These are phyloP conservation scores for Apiosordaria backusii DNA, from an alignment of 495 filamentous ascomycete genomes.

Conservation along the genomic window DNA sequence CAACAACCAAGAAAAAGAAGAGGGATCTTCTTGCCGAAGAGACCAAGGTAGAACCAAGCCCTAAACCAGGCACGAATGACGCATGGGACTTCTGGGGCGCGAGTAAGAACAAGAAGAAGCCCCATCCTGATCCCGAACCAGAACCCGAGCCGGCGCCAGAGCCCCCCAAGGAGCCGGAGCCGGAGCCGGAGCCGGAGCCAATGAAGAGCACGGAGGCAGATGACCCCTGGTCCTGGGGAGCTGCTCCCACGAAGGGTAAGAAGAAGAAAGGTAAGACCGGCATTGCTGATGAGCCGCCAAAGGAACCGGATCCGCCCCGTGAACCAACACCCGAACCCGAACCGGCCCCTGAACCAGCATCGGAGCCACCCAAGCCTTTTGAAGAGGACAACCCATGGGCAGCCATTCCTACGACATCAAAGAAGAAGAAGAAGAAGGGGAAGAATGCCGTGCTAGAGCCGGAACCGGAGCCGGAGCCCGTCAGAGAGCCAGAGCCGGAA, in stretches of 20 bases:
- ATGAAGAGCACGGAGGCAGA: slow-evolving; percentile 1
- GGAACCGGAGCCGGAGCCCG: slow-evolving; percentile 17
- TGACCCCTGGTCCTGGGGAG: slow-evolving; percentile 4
- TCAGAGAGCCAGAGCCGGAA: slow-evolving; percentile 16
- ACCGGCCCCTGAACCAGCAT: slow-evolving; percentile 20
- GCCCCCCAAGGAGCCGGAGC: slow-evolving; percentile 7
- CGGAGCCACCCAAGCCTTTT: slow-evolving; percentile 19
- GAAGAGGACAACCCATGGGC: slow-evolving; percentile 25
- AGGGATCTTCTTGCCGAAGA: slow-evolving; percentile 11
- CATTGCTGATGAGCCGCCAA: slow-evolving; percentile 15
- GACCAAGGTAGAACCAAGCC: slow-evolving; percentile 12
- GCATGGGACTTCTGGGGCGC: slow-evolving; percentile 21
- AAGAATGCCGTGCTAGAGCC: slow-evolving; percentile 11
- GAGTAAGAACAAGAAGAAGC: slow-evolving; percentile 32
- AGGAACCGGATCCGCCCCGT: slow-evolving; percentile 23
- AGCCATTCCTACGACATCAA: slow-evolving; percentile 27
- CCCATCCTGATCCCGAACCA: slow-evolving; percentile 15
- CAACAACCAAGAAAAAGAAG: slow-evolving; percentile 15
- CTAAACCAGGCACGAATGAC: slow-evolving; percentile 18
- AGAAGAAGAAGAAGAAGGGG: slow-evolving; percentile 34
- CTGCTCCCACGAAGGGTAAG: slow-evolving; percentile 20
- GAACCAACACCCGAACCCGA: slow-evolving; percentile 26
- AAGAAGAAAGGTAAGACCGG: slow-evolving; percentile 27
- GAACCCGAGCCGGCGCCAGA: slow-evolving; percentile 7
- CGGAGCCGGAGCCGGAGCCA: background rate